Percentiles rank a stretch among this genome's conserved stretches.
These are phyloP conservation scores for Phytophthora sansomeana DNA, from an alignment of 352 stramenopile genomes.

Conservation along the genomic window DNA sequence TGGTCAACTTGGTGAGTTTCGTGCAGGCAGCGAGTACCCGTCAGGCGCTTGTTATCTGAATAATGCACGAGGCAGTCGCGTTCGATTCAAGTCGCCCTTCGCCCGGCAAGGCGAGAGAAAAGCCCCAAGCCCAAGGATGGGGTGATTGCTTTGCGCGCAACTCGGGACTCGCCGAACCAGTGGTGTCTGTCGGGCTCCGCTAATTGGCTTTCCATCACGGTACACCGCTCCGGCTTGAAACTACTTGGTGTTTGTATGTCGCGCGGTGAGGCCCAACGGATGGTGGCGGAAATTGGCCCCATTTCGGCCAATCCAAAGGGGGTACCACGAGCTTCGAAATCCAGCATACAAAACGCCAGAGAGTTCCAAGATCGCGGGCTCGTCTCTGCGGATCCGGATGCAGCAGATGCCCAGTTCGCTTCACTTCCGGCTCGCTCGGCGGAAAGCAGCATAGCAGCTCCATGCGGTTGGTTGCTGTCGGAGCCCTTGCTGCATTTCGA, in stretches of 20 bases:
- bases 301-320: constrained; percentile 29
- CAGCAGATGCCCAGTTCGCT: constrained; percentile 7
- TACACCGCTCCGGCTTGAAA: constrained; percentile 9
- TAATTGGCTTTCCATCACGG: constrained; percentile 15
- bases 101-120: constrained; percentile 20
- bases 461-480: no score
- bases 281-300: constrained; percentile 24
- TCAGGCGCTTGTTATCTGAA: constrained; percentile 44
- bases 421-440: neutral
- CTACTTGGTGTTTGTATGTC: constrained; percentile 25
- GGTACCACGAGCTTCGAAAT: constrained; percentile 24
- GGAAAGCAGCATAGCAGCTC: no score
- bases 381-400: constrained; percentile 31
- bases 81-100: constrained; percentile 25
- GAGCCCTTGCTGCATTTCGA: constrained; percentile 12
- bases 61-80: constrained; percentile 16
- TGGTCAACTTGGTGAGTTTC: constrained; percentile 8
- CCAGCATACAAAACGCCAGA: neutral
- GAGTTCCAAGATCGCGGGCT: constrained; percentile 11
- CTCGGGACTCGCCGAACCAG: constrained; percentile 14
- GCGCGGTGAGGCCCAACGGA: constrained; percentile 15
- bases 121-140: constrained; percentile 12
- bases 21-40: constrained; percentile 13
- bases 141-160: constrained; percentile 26
- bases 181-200: constrained; percentile 24